phyloP scores from a whole-genome alignment of 164 flowering plant species.

The Stephania japonica region DNA sequence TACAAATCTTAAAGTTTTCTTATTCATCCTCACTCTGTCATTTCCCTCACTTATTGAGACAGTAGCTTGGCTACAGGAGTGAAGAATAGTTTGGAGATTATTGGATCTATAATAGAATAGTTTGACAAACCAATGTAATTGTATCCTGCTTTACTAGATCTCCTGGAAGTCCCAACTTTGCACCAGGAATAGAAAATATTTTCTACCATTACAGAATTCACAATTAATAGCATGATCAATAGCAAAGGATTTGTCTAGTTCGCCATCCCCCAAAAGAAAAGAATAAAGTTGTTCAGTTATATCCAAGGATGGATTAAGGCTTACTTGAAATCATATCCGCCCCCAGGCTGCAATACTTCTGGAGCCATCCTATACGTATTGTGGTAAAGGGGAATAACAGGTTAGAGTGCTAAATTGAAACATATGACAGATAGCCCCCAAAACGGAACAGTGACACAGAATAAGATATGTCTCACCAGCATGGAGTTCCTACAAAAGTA shows the following conservation, averaged over 20 bases:
- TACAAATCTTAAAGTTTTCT: not conserved
- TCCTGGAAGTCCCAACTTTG: not conserved
- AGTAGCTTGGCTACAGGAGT: not conserved
- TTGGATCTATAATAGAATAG: not conserved
- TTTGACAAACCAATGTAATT: not conserved
- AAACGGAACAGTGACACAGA: not conserved
- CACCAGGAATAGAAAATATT: not conserved
- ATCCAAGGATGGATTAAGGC: slow-evolving; percentile 21
- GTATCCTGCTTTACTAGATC: not conserved
- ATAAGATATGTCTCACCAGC: slow-evolving; percentile 57
- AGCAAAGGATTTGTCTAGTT: not conserved
- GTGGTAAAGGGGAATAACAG: too few species aligned
- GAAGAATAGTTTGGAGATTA: not conserved
- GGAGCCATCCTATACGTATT: slow-evolving; percentile 87
- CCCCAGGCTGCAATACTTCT: slow-evolving; percentile 94
- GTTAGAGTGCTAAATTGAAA: not conserved
- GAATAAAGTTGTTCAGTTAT: not conserved
- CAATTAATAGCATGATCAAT: not conserved
- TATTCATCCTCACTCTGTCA: not conserved
- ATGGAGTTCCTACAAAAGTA: slow-evolving; percentile 98
- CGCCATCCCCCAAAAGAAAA: not conserved
- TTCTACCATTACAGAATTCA: not conserved
- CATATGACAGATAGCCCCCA: not conserved
- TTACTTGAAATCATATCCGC: slow-evolving; percentile 96
- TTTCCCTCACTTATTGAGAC: not conserved